A percentile compares a stretch with the other conserved stretches of the same genome.
These are phyloP conservation scores for Saccharomycopsis fermentans DNA, from an alignment of 805 yeast genomes.

Conservation along the genomic window DNA sequence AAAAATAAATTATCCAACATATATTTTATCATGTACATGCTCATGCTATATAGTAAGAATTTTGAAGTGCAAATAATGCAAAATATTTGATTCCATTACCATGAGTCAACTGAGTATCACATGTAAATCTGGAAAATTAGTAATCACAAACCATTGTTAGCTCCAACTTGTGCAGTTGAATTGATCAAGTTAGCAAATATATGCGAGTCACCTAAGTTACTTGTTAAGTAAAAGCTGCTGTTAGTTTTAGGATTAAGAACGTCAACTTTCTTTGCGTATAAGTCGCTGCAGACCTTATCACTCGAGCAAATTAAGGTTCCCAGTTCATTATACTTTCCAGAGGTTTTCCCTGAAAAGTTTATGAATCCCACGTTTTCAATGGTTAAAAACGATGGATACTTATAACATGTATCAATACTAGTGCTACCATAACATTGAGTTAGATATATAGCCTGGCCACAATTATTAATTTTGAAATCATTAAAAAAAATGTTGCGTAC, in stretches of 20 bases:
- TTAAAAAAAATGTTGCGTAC: slow-evolving; percentile 7
- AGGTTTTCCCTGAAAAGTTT: slow-evolving; percentile 1
- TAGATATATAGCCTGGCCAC: slow-evolving; percentile 6
- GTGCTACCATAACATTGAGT: slow-evolving; percentile 9
- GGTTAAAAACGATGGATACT: slow-evolving; percentile 2
- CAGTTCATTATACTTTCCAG: slow-evolving; percentile 3
- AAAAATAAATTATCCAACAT: no score
- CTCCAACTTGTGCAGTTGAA: slow-evolving; percentile 4
- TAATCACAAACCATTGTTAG: slow-evolving; percentile 8
- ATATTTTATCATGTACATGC: no score
- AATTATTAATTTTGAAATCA: slow-evolving; percentile 1
- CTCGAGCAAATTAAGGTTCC: slow-evolving; percentile 9
- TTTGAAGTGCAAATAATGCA: no score
- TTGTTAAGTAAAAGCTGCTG: background rate
- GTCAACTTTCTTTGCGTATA: slow-evolving; percentile 3
- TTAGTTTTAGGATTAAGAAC: slow-evolving; percentile 1
- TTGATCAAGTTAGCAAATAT: background rate
- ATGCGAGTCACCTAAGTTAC: slow-evolving; percentile 8
- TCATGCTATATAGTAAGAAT: no score
- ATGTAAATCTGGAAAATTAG: no score
- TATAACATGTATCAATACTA: slow-evolving; percentile 1
- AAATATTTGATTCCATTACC: no score
- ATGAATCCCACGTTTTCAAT: background rate
- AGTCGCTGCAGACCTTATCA: slow-evolving; percentile 1
- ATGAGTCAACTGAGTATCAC: no score